A percentile compares a stretch with the other conserved stretches of the same genome.
Conservation (phyloP, 495 filamentous ascomycete genomes). For the Tuber microsphaerosporum region DNA sequence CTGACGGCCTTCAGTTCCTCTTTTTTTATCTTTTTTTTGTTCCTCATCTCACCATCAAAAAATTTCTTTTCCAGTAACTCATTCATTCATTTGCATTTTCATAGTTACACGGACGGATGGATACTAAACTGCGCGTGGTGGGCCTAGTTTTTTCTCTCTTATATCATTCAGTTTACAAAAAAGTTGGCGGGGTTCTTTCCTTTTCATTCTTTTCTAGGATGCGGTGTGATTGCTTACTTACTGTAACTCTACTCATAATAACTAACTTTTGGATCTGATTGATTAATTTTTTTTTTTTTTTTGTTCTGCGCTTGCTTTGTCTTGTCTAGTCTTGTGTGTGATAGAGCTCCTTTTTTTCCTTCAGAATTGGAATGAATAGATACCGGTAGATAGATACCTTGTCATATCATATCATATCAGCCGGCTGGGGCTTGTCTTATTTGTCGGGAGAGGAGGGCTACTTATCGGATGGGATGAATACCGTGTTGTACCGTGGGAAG, state of each 20-base stretch:
- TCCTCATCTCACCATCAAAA: neutral
- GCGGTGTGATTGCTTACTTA: conserved; percentile 17
- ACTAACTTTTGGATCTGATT: conserved; percentile 18
- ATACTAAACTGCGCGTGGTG: neutral
- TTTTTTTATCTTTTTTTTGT: neutral
- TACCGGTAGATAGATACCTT: neutral
- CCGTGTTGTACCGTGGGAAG: neutral
- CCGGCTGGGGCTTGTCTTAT: neutral
- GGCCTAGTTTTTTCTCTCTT: neutral
- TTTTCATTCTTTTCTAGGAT: conserved; percentile 15
- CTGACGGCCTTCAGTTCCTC: neutral
- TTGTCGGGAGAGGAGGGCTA: neutral
- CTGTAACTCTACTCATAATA: conserved; percentile 12
- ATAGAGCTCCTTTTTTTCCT: conserved; percentile 4
- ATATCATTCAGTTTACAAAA: neutral
- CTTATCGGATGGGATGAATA: conserved; percentile 3
- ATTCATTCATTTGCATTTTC: conserved; percentile 30
- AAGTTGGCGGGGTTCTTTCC: conserved; percentile 6
- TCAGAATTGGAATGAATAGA: conserved; percentile 24
- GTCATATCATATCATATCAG: conserved; percentile 3
- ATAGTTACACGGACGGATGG: neutral
- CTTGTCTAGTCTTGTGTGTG: conserved; percentile 24
- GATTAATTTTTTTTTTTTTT: conserved; percentile 20
- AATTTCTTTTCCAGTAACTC: conserved; percentile 20
- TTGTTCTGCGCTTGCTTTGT: conserved; percentile 20